Percentiles rank a stretch among this genome's conserved stretches.
These are phyloP conservation scores for Aquilaria malaccensis DNA, from an alignment of 345 rosid species.

Conservation along the genomic window DNA sequence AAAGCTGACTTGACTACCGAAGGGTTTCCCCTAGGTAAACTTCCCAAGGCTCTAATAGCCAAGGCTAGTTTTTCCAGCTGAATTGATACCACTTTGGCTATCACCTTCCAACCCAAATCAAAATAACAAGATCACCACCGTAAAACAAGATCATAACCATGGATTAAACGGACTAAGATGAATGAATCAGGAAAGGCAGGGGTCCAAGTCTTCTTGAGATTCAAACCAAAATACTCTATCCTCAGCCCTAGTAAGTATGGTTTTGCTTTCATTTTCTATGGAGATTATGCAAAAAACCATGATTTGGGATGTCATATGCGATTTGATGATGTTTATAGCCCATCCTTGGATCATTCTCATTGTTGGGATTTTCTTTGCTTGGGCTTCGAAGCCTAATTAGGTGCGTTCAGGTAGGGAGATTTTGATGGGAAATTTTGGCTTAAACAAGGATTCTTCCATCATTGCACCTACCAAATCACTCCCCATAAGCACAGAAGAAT, in stretches of 20 bases:
- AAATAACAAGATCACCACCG: no score
- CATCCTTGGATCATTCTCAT: constrained; percentile 84
- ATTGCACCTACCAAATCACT: constrained; percentile 1
- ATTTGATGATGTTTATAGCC: constrained; percentile 39
- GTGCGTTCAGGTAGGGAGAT: constrained; percentile 42
- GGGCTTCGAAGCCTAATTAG: constrained; percentile 97
- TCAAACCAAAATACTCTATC: not conserved
- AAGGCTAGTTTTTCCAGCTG: no score
- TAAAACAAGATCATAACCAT: no score
- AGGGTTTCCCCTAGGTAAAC: no score
- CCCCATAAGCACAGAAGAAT: not conserved
- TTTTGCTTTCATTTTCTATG: constrained; percentile 32
- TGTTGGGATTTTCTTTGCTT: constrained; percentile 82
- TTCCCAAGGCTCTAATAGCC: no score
- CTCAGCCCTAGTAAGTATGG: constrained; percentile 26
- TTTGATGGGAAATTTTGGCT: constrained; percentile 19
- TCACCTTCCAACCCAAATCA: no score
- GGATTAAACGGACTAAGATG: no score
- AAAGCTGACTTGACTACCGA: no score
- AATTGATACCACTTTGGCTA: no score
- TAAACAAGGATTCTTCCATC: constrained; percentile 10
- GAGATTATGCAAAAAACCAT: constrained; percentile 44
- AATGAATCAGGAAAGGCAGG: no score
- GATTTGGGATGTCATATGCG: constrained; percentile 36
- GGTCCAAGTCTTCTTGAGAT: no score